Conservation (phyloP, 805 yeast genomes). For the Starmerella riodocensis region DNA sequence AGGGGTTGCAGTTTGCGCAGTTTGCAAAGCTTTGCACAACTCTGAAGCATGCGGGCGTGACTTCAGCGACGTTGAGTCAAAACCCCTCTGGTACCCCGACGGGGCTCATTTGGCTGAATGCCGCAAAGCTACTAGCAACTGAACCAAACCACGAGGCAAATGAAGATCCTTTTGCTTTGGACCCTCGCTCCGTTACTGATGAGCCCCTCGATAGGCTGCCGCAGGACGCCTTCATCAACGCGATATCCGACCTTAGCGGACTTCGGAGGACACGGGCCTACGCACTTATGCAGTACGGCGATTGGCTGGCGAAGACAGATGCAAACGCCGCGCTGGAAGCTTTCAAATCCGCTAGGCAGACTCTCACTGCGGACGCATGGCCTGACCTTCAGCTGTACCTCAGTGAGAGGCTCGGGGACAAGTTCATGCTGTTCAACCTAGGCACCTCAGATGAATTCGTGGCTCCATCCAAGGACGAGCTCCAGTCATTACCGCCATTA, state of each 20-base stretch:
- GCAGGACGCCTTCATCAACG: conserved; percentile 11
- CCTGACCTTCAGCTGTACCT: conserved; percentile 8
- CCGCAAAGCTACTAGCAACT: conserved; percentile 32
- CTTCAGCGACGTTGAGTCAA: conserved; percentile 1
- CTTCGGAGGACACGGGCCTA: conserved; percentile 12
- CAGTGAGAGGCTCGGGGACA: conserved; percentile 9
- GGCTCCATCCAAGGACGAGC: neutral
- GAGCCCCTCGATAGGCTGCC: neutral
- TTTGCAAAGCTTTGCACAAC: conserved; percentile 33
- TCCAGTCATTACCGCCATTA: conserved; percentile 3
- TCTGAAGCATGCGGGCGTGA: neutral
- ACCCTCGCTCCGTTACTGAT: neutral
- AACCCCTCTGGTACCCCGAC: conserved; percentile 14
- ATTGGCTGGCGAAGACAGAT: conserved; percentile 11
- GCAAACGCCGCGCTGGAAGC: conserved; percentile 15
- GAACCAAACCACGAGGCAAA: neutral
- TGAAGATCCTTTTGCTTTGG: conserved; percentile 6
- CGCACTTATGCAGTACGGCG: conserved; percentile 15
- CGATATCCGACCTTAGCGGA: conserved; percentile 15
- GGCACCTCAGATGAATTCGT: conserved; percentile 5
- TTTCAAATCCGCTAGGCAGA: conserved; percentile 9
- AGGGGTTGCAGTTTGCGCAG: conserved; percentile 50
- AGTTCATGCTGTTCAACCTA: conserved; percentile 10
- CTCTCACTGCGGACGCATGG: conserved; percentile 10
- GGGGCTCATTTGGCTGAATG: conserved; percentile 20